Base-by-base conservation (phyloP, 139 green algal species). In the Eudorina sp. region DNA sequence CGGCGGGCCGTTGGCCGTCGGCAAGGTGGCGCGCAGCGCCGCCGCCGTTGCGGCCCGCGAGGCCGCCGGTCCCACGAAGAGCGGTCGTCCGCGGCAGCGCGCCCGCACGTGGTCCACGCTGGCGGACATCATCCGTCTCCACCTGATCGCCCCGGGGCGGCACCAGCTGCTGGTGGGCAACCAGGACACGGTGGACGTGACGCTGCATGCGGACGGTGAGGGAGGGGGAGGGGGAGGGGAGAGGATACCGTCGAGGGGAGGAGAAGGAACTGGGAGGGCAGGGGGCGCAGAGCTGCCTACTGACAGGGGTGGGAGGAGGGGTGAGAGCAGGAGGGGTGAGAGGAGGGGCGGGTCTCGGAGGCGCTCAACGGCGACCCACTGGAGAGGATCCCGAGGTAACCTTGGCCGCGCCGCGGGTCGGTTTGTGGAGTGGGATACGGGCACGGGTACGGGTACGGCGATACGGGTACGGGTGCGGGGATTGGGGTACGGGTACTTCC, bases 81-180 rank as follows among this genome's bases (percentile, higher is more conserved):
- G 38, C 7, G 77, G 77, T 14, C 55, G 55, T 53, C 77, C 77
- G 16, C 77, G 77, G 18, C 77, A 84, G 77, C 77, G 77, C 53
- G 40, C 77, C 36, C 77, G 77, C 77, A 72, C 34, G 4, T 13
- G 13, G n/a, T 70, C 51, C 4, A 84, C 77, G 13, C 38, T 84
- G 31, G 53, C 77, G 31, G 77, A 84, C 29, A 53, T 84, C 36
- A 70, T 84, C 0, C 53, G 77, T 0, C 53, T 84, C 77, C 13
- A 34, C 8, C 53, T 84, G 4, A 53, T 84, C 1, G 9, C 25
- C 8, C 53, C 77, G 13, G 77, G 77, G 21, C 53, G 1, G 23
- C 77, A 84, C 77, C 36, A 53, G 77, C 38, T 84, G 77, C 77
- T 84, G 45, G 36, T 84, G 11, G 77, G 77, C 23, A 84, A 84